These are phyloP conservation scores for Mycocentrospora acerina DNA, from an alignment of 2,329 filamentous ascomycete species.

Conservation along the genomic window DNA sequence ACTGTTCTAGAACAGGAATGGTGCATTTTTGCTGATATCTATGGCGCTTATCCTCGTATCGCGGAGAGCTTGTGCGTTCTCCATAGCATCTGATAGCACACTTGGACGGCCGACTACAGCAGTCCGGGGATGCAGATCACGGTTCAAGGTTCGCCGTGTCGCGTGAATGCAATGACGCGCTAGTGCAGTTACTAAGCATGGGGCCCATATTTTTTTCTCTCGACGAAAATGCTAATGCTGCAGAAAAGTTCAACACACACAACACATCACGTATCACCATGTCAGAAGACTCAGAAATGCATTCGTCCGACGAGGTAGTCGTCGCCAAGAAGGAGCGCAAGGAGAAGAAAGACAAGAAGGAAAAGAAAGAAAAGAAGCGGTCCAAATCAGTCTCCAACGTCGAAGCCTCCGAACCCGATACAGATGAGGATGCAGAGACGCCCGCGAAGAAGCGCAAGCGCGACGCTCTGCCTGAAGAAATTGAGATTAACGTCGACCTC, in stretches of 20 bases:
- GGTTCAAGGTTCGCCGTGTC: no score
- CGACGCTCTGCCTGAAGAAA: constrained; percentile 63
- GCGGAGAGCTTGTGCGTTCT: no score
- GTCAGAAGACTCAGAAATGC: constrained; percentile 14
- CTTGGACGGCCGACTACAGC: no score
- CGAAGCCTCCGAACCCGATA: constrained; percentile 11
- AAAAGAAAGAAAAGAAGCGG: constrained; percentile 27
- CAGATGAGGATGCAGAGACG: constrained; percentile 16
- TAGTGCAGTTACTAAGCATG: no score
- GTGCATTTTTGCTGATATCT: no score
- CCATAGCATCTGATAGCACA: no score
- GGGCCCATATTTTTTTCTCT: no score
- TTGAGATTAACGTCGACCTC: constrained; percentile 86
- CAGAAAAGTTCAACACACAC: background rate
- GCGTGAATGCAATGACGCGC: no score
- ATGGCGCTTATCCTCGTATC: no score
- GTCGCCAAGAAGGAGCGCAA: constrained; percentile 22
- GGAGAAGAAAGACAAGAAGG: constrained; percentile 32
- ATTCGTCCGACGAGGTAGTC: constrained; percentile 7
- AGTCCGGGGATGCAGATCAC: no score
- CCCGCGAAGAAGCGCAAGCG: constrained; percentile 51
- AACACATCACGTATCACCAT: constrained; percentile 1
- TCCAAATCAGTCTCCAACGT: constrained; percentile 18
- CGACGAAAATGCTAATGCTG: no score
- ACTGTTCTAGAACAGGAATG: no score